Base-by-base conservation (phyloP, 2,329 filamentous ascomycete species). In the Exophiala xenobiotica region DNA sequence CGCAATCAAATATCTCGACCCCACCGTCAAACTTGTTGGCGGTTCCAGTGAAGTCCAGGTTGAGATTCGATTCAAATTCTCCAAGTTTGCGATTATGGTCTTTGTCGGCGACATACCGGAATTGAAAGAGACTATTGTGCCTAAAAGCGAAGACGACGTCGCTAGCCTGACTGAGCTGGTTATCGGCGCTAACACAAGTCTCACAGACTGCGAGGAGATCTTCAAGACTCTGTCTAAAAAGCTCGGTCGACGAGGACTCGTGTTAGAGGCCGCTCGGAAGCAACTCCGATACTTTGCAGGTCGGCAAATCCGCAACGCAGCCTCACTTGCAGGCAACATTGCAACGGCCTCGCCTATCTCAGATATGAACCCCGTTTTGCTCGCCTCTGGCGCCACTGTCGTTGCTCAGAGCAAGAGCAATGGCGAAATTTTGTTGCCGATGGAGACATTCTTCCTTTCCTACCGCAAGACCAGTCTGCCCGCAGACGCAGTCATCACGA, bases 31-130 rank as follows among this genome's bases (percentile, higher is more conserved):
- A 70, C 83, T 99, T 55, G 95, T 99, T 54, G 92, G 90, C 43
- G 93, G 93, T 55, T 96, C 90, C 67, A 95, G 91, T 2, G 93
- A 99, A 70, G 97, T 92, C 0, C 93, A 97, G 70, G 97, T 99
- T 55, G 93, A 99, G 72, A 88, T 95, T 73, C 96, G 96, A 71
- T 97, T 99, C 80, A 97, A 97, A 74, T 90, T 86, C 1, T 82
- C 95, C 76, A 81, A 90, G 62, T 97, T 97, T 66, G 86, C 86
- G 3, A 83, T 88, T 1, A 96, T 91, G 0, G 88, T 99, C 0
- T 97, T 87, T 60, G 88, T 97, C 6, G 91, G 92, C 8, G 93
- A 99, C 64, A 96, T 99, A 51, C 76, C 88, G 0, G 93, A 97
- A 70, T 74, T 99, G 51, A 79, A 90, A 11, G 86, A 91, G 60